Conservation (phyloP, 495 filamentous ascomycete species). For the Penicillium chermesinum region DNA sequence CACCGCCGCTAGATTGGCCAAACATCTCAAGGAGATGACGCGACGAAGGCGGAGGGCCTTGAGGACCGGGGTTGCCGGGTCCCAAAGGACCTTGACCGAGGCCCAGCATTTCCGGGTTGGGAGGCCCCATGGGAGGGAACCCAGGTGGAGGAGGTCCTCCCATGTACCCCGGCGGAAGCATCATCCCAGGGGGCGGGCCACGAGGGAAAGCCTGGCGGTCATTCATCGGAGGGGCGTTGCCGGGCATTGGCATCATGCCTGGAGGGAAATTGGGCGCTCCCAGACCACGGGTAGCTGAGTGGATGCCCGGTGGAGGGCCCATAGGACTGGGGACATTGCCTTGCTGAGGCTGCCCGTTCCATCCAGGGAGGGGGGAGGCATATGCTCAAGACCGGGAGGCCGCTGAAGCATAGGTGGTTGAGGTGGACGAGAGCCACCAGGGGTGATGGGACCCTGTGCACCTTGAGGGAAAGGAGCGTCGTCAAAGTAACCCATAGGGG, state of each 20-base stretch:
- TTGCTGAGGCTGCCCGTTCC: constrained; percentile 37
- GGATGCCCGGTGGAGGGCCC: constrained; percentile 45
- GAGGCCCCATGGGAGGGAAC: constrained; percentile 44
- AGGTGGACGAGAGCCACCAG: constrained; percentile 30
- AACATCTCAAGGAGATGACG: constrained; percentile 45
- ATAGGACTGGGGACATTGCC: constrained; percentile 36
- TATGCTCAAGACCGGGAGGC: constrained; percentile 46
- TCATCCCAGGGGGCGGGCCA: constrained; percentile 45
- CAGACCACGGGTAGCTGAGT: constrained; percentile 34
- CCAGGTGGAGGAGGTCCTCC: constrained; percentile 41
- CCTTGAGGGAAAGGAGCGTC: constrained; percentile 37
- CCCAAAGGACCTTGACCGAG: constrained; percentile 36
- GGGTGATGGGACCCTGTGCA: constrained; percentile 33
- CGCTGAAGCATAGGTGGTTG: constrained; percentile 40
- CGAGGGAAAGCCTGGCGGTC: constrained; percentile 40
- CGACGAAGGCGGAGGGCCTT: constrained; percentile 41
- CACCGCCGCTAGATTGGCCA: constrained; percentile 36
- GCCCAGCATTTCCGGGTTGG: constrained; percentile 41
- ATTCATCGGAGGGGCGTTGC: constrained; percentile 28
- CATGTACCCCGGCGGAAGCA: constrained; percentile 49
- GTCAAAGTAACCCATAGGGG: constrained; percentile 44
- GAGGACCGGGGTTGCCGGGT: constrained; percentile 33
- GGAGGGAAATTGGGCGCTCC: constrained; percentile 36
- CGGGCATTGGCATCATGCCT: constrained; percentile 44
- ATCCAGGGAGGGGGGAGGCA: constrained; percentile 36